Percentiles rank a stretch among this genome's conserved stretches.
Evolutionary conservation across 2,329 filamentous ascomycete species (phyloP).

Genomic region (Escovopsis sp.): DNA sequence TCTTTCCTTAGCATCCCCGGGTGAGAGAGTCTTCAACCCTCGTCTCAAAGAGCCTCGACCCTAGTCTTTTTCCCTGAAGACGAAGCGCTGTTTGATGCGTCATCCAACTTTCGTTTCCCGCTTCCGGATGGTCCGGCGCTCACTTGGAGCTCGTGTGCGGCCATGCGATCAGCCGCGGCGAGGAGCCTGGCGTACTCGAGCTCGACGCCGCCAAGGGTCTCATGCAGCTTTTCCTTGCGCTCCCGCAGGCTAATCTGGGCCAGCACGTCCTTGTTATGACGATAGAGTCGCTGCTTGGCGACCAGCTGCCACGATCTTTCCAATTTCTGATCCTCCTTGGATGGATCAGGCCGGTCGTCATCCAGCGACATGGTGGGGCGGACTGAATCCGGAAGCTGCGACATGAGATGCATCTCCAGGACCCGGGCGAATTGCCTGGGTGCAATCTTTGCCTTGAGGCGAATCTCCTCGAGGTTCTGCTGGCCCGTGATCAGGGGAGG

Average conservation of each 20-base stretch:
- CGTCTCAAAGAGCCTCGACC: conserved; percentile 19
- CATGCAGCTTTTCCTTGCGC: conserved; percentile 56
- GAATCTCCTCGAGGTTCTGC: conserved; percentile 39
- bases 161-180: conserved; percentile 26
- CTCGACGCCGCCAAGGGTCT: conserved; percentile 53
- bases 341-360: conserved; percentile 25
- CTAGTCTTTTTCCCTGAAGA: conserved; percentile 31
- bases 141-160: conserved; percentile 12
- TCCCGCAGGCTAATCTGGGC: conserved; percentile 54
- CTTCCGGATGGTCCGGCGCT: conserved; percentile 10
- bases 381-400: conserved; percentile 39
- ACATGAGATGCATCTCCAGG: conserved; percentile 61
- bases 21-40: background rate
- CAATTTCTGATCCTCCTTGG: conserved; percentile 42
- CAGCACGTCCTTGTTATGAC: conserved; percentile 58
- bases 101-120: conserved; percentile 33
- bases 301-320: conserved; percentile 60
- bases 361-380: conserved; percentile 35
- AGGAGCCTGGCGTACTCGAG: conserved; percentile 59
- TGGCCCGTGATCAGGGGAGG: conserved; percentile 44
- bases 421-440: conserved; percentile 62
- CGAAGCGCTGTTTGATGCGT: conserved; percentile 10
- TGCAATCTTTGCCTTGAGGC: conserved; percentile 53
- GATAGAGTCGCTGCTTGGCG: conserved; percentile 64
- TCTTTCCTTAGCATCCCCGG: background rate